Conservation (phyloP, 2,329 filamentous ascomycete genomes). For the Trichocomaceae sp. region DNA sequence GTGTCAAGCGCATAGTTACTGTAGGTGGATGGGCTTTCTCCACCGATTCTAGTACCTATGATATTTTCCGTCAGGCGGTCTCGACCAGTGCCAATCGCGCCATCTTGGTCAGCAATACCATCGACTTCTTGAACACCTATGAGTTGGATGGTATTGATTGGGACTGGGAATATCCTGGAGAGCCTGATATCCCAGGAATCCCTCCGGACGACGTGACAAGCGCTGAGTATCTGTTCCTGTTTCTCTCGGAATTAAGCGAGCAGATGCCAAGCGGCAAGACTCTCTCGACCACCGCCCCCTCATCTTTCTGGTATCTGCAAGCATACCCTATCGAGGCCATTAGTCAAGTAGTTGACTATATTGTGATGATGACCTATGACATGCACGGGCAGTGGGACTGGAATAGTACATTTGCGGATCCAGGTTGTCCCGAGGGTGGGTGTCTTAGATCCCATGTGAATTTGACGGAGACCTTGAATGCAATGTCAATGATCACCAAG, state of each 20-base stretch:
- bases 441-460: constrained; percentile 37
- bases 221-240: constrained; percentile 28
- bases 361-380: constrained; percentile 39
- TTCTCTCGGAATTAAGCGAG: constrained; percentile 23
- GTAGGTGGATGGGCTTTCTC: constrained; percentile 41
- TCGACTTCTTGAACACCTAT: constrained; percentile 35
- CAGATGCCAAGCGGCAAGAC: constrained; percentile 18
- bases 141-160: constrained; percentile 37
- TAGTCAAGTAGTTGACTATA: constrained; percentile 24
- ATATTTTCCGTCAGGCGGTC: constrained; percentile 31
- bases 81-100: constrained; percentile 32
- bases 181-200: constrained; percentile 33
- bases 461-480: constrained; percentile 28
- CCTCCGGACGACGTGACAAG: constrained; percentile 24
- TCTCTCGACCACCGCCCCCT: constrained; percentile 14
- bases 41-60: constrained; percentile 30
- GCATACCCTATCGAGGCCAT: constrained; percentile 27
- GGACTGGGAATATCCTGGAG: constrained; percentile 37
- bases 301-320: constrained; percentile 30
- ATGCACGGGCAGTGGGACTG: constrained; percentile 27
- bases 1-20: constrained; percentile 33
- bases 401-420: constrained; percentile 17
- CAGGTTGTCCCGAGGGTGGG: constrained; percentile 21
- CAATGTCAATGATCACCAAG: constrained; percentile 30
- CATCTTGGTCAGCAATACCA: constrained; percentile 30